A percentile compares a stretch with the other conserved stretches of the same genome.
These are phyloP conservation scores for Nicotiana tomentosiformis DNA, from an alignment of 257 asterid genomes.

Conservation along the genomic window DNA sequence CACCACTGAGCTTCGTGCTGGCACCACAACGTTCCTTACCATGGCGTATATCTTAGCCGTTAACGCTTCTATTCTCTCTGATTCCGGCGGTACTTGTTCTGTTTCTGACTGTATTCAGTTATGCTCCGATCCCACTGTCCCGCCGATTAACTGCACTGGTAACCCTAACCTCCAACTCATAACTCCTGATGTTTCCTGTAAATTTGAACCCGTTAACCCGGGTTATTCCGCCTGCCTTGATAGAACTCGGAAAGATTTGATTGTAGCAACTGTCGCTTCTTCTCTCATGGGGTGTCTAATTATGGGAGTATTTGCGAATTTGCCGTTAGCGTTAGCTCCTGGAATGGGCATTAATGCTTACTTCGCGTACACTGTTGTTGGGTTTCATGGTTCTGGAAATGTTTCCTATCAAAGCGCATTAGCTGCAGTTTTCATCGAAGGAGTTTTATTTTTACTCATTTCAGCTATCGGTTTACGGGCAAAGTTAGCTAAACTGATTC, in stretches of 20 bases:
- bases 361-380: slow-evolving; percentile 89
- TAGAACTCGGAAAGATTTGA: slow-evolving; percentile 53
- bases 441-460: slow-evolving; percentile 52
- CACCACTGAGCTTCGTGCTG: slow-evolving; percentile 98
- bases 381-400: slow-evolving; percentile 89
- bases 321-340: slow-evolving; percentile 80
- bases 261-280: slow-evolving; percentile 84
- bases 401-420: slow-evolving; percentile 67
- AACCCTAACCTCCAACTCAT: slow-evolving; percentile 40
- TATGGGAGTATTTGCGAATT: slow-evolving; percentile 76
- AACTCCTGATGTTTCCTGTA: slow-evolving; percentile 60
- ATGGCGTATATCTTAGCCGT: slow-evolving; percentile 99
- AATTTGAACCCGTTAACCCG: slow-evolving; percentile 80
- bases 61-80: slow-evolving; percentile 83
- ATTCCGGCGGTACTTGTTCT: slow-evolving; percentile 93
- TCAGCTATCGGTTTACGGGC: slow-evolving; percentile 78
- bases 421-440: slow-evolving; percentile 87
- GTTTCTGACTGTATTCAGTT: slow-evolving; percentile 78
- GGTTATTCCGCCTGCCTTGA: slow-evolving; percentile 82
- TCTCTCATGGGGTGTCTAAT: slow-evolving; percentile 73
- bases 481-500: slow-evolving; percentile 69
- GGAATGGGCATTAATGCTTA: slow-evolving; percentile 96
- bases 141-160: slow-evolving; percentile 38
- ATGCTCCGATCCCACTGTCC: slow-evolving; percentile 52
- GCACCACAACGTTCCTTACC: slow-evolving; percentile 94